Conservation (phyloP, 306 rosid genomes). For the Lathyrus tuberosus region DNA sequence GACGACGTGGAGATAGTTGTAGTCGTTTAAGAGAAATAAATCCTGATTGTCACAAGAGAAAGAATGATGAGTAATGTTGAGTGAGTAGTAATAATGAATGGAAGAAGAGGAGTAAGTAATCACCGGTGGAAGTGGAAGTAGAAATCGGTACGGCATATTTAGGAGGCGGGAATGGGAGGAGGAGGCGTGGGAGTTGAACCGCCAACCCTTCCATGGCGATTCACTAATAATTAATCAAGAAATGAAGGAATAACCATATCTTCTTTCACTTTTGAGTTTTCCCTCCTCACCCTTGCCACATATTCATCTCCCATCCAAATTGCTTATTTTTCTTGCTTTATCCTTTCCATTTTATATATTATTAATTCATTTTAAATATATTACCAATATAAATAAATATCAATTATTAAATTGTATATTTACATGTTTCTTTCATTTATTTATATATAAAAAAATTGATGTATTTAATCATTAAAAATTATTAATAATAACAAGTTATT, state of each 20-base stretch:
- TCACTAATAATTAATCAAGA: background rate
- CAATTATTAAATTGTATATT: too few relatives aligned
- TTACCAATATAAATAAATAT: too few relatives aligned
- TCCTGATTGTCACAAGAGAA: background rate
- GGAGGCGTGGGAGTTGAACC: slow-evolving; percentile 24
- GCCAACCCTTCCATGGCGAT: slow-evolving; percentile 32
- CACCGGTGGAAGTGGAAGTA: background rate
- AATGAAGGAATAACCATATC: background rate
- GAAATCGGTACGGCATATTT: background rate
- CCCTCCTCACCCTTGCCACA: slow-evolving; percentile 1
- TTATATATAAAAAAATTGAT: too few relatives aligned
- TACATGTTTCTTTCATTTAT: too few relatives aligned
- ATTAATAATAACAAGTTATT: too few relatives aligned
- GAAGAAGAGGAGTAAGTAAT: background rate
- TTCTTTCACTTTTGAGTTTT: background rate
- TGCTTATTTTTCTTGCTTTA: too few relatives aligned
- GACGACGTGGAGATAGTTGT: background rate
- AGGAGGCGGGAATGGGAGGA: background rate
- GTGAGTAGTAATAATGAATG: background rate
- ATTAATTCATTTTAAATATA: too few relatives aligned
- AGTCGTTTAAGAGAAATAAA: slow-evolving; percentile 22
- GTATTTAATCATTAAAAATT: too few relatives aligned
- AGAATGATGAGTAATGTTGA: too few relatives aligned
- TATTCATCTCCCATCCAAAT: background rate
- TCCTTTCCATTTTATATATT: too few relatives aligned